Percentiles rank a stretch among this genome's conserved stretches.
phyloP scores from a whole-genome alignment of 1,139 yeast species.

The Kodamaea alishanica region DNA sequence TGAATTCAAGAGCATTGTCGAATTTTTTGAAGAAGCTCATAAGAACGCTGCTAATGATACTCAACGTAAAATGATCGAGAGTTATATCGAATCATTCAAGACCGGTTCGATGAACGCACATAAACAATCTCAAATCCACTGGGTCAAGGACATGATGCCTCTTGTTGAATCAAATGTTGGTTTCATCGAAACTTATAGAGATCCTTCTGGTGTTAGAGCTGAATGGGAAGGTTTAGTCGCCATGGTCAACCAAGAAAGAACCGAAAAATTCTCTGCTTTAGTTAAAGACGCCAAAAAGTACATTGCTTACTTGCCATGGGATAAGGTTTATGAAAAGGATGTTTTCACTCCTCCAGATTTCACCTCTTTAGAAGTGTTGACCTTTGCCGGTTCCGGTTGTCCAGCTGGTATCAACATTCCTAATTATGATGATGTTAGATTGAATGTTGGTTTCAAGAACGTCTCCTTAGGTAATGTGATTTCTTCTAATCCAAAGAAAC shows the following conservation, averaged over 20 bases:
- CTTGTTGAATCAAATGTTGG: conserved; percentile 83
- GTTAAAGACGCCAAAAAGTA: conserved; percentile 65
- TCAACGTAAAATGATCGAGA: conserved; percentile 60
- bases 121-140: conserved; percentile 74
- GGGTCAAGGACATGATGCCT: conserved; percentile 89
- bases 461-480: conserved; percentile 84
- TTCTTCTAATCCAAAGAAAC: conserved; percentile 60
- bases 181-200: conserved; percentile 88
- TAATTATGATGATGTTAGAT: conserved; percentile 83
- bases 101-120: conserved; percentile 87
- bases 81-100: conserved; percentile 65
- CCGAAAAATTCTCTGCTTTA: conserved; percentile 69
- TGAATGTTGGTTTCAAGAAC: conserved; percentile 80
- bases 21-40: conserved; percentile 54
- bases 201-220: conserved; percentile 87
- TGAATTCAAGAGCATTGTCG: conserved; percentile 60
- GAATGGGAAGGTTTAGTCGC: conserved; percentile 94
- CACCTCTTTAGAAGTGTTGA: conserved; percentile 81
- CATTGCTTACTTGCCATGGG: conserved; percentile 75
- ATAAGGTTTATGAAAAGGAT: conserved; percentile 69
- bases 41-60: conserved; percentile 69
- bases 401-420: conserved; percentile 95
- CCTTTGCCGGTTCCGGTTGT: conserved; percentile 85
- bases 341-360: conserved; percentile 89
- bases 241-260: conserved; percentile 85